These are phyloP conservation scores for Carex arenaria DNA, from an alignment of 202 grass and related monocot genomes.

Conservation along the genomic window DNA sequence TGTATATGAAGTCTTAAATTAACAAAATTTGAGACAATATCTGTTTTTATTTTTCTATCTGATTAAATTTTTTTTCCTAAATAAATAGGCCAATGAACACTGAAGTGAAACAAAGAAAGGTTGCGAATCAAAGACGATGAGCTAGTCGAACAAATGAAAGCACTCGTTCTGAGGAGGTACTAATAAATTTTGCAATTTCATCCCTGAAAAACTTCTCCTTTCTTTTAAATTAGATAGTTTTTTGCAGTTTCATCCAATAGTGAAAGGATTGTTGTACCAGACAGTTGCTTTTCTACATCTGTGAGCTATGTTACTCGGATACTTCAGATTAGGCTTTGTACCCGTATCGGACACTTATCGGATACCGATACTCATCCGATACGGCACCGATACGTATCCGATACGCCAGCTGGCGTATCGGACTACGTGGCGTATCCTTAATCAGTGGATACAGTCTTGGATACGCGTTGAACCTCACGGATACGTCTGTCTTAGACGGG, in stretches of 20 bases:
- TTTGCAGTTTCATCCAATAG: background rate
- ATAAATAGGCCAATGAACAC: conserved; percentile 86
- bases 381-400: too few relatives aligned
- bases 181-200: background rate
- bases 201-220: background rate
- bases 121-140: conserved; percentile 30
- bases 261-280: background rate
- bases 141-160: conserved; percentile 62
- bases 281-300: background rate
- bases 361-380: too few relatives aligned
- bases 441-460: too few relatives aligned
- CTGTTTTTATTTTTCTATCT: background rate
- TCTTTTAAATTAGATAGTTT: background rate
- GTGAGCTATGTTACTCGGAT: too few relatives aligned
- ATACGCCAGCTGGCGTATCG: too few relatives aligned
- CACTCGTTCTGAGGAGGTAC: conserved; percentile 75
- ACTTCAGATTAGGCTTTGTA: too few relatives aligned
- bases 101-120: conserved; percentile 71
- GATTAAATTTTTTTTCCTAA: conserved; percentile 3
- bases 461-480: too few relatives aligned
- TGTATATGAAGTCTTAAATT: background rate
- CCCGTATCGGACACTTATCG: too few relatives aligned
- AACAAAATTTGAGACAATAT: background rate
- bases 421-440: too few relatives aligned
- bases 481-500: too few relatives aligned